phyloP scores from a whole-genome alignment of 2,329 filamentous ascomycete species.

The Chaetomium olivaceum region DNA sequence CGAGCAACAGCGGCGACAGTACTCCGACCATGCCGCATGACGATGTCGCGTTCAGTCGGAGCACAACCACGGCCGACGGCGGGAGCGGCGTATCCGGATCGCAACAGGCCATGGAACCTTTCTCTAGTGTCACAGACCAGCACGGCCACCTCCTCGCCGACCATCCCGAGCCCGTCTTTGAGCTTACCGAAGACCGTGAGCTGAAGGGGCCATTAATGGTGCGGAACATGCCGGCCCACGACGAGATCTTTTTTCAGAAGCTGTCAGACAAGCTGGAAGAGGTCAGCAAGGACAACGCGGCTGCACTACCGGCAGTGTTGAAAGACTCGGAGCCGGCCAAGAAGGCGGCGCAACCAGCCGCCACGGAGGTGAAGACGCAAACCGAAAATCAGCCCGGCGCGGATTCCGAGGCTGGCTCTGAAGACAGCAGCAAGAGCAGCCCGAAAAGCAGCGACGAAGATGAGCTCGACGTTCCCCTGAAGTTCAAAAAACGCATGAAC shows the following conservation, averaged over 20 bases:
- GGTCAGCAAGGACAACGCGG: constrained; percentile 46
- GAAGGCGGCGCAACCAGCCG: neutral
- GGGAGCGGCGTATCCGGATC: neutral
- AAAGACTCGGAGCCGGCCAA: constrained; percentile 30
- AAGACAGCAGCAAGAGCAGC: constrained; percentile 30
- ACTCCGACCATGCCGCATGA: constrained; percentile 39
- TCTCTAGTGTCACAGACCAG: constrained; percentile 29
- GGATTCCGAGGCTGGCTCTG: constrained; percentile 25
- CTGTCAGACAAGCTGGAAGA: constrained; percentile 55
- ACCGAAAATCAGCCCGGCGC: neutral
- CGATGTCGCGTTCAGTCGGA: constrained; percentile 25
- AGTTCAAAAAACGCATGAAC: constrained; percentile 48
- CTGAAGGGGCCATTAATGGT: constrained; percentile 57
- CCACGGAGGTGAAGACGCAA: constrained; percentile 2
- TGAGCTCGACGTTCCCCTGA: constrained; percentile 49
- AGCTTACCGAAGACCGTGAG: constrained; percentile 47
- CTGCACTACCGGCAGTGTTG: constrained; percentile 49
- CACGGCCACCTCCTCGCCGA: constrained; percentile 24
- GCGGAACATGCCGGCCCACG: constrained; percentile 56
- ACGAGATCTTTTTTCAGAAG: constrained; percentile 54
- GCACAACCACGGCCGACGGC: neutral
- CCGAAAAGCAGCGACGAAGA: constrained; percentile 36
- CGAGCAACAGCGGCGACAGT: constrained; percentile 43
- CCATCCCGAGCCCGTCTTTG: constrained; percentile 36
- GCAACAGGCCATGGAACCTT: constrained; percentile 9